Percentiles rank a stretch among this genome's conserved stretches.
These are phyloP conservation scores for Penicillium sclerotiorum DNA, from an alignment of 2,329 filamentous ascomycete genomes.

Conservation along the genomic window DNA sequence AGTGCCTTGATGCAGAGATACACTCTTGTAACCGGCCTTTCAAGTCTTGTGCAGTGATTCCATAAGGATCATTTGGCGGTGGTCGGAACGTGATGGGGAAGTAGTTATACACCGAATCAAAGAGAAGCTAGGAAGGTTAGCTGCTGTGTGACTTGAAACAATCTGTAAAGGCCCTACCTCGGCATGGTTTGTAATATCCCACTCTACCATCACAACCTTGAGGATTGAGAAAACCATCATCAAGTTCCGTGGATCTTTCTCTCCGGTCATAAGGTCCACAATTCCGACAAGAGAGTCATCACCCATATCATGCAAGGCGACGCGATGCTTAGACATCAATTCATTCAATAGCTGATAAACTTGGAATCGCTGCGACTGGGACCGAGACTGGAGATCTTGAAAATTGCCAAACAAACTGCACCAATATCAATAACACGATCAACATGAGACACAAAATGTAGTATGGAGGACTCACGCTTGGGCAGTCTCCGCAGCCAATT, in stretches of 20 bases:
- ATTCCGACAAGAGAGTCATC: slow-evolving; percentile 64
- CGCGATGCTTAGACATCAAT: slow-evolving; percentile 63
- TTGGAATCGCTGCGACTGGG: slow-evolving; percentile 67
- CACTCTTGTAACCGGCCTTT: slow-evolving; percentile 67
- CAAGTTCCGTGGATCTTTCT: slow-evolving; percentile 69
- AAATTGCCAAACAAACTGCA: slow-evolving; percentile 54
- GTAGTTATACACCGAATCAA: slow-evolving; percentile 72
- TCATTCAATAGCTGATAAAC: slow-evolving; percentile 64
- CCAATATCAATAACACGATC: slow-evolving; percentile 16
- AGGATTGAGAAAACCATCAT: slow-evolving; percentile 72
- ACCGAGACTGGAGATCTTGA: slow-evolving; percentile 61
- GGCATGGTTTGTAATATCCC: slow-evolving; percentile 63
- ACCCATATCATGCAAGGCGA: slow-evolving; percentile 59
- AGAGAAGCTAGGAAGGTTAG: slow-evolving; percentile 51
- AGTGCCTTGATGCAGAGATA: slow-evolving; percentile 62
- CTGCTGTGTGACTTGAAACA: background rate
- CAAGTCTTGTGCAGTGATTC: slow-evolving; percentile 69
- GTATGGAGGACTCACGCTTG: slow-evolving; percentile 44
- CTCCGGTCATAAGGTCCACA: slow-evolving; percentile 66
- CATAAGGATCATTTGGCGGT: slow-evolving; percentile 69
- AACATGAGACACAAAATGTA: slow-evolving; percentile 29
- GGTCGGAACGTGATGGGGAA: slow-evolving; percentile 72
- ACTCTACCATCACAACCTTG: slow-evolving; percentile 68
- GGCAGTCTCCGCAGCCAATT: slow-evolving; percentile 57
- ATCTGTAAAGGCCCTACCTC: slow-evolving; percentile 47